Percentiles rank a stretch among this genome's conserved stretches.
Evolutionary conservation across 306 rosid genomes (phyloP).

Genomic region (Cucumis melo): DNA sequence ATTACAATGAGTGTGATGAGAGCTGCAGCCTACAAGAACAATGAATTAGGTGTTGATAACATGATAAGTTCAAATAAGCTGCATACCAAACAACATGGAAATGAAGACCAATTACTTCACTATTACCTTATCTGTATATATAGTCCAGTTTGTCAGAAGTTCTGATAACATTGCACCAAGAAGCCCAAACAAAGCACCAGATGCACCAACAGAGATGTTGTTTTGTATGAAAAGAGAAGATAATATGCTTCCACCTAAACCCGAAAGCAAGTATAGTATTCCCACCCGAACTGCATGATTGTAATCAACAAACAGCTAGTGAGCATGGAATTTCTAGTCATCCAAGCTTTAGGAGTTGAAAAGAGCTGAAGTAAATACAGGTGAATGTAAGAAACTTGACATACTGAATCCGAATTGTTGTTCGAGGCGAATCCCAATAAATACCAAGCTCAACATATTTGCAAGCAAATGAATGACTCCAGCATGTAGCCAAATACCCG

Average conservation of each 20-base stretch:
- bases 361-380: neutral
- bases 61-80: neutral
- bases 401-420: slow-evolving; percentile 6
- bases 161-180: slow-evolving; percentile 12
- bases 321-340: neutral
- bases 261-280: neutral
- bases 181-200: slow-evolving; percentile 12
- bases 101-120: neutral
- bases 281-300: slow-evolving; percentile 1
- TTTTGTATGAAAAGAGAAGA: slow-evolving; percentile 8
- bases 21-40: slow-evolving; percentile 9
- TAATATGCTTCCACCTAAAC: slow-evolving; percentile 6
- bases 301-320: neutral
- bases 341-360: neutral
- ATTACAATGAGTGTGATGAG: slow-evolving; percentile 8
- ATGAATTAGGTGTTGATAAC: neutral
- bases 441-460: slow-evolving; percentile 11
- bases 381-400: neutral
- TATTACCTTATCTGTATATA: slow-evolving; percentile 1
- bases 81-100: neutral
- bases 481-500: slow-evolving; percentile 10
- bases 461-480: slow-evolving; percentile 10
- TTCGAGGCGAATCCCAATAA: slow-evolving; percentile 8
- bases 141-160: slow-evolving; percentile 11
- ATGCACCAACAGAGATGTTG: slow-evolving; percentile 11